Evolutionary conservation across 345 rosid genomes (phyloP).

Genomic region (Syzygium aqueum): DNA sequence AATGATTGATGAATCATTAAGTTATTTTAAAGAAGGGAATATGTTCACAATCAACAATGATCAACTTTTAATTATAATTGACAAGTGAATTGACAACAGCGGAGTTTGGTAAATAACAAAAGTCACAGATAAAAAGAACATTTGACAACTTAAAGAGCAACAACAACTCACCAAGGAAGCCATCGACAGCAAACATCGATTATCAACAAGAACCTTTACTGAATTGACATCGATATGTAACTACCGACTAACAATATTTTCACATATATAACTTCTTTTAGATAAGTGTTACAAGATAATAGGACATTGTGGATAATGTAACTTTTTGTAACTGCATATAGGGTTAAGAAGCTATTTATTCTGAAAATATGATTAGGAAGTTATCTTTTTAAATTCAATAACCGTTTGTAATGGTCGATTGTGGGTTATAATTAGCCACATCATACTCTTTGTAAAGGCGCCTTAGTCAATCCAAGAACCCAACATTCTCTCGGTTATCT

Average conservation of each 20-base stretch:
- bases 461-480: neutral
- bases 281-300: neutral
- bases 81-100: neutral
- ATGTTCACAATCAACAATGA: neutral
- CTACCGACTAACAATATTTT: no score
- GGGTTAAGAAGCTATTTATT: neutral
- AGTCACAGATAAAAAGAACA: neutral
- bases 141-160: neutral
- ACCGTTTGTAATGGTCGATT: neutral
- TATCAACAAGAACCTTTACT: neutral
- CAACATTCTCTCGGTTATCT: neutral
- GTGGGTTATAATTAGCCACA: neutral
- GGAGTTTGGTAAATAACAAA: neutral
- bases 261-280: neutral
- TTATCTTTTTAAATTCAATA: neutral
- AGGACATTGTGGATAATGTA: neutral
- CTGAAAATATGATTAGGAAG: neutral
- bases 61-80: no score
- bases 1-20: neutral
- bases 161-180: neutral
- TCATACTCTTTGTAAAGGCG: neutral
- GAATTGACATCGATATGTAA: no score
- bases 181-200: neutral
- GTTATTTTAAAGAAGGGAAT: neutral
- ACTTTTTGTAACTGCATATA: neutral